A percentile compares a stretch with the other conserved stretches of the same genome.
These are phyloP conservation scores for Sporopachydermia quercuum DNA, from an alignment of 805 yeast species.

Conservation along the genomic window DNA sequence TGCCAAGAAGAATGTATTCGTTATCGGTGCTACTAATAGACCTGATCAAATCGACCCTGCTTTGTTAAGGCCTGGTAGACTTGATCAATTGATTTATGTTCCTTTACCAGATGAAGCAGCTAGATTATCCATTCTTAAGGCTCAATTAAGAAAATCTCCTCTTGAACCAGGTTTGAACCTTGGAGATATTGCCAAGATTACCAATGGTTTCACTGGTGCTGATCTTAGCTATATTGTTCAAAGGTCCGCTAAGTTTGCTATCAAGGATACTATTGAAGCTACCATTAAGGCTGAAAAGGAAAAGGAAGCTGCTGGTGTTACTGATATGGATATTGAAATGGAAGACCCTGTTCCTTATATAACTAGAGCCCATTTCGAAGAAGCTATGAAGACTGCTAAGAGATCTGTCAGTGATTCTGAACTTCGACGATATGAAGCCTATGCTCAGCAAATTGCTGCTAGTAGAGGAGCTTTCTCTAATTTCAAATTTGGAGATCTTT, in stretches of 20 bases:
- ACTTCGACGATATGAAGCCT: conserved; percentile 96
- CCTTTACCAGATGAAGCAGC: conserved; percentile 96
- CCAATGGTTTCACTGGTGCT: conserved; percentile 99
- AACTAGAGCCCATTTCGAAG: conserved; percentile 88
- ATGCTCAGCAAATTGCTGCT: conserved; percentile 90
- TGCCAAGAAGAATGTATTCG: conserved; percentile 96
- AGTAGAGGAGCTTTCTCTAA: conserved; percentile 90
- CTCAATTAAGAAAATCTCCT: conserved; percentile 97
- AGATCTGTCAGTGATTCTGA: conserved; percentile 96
- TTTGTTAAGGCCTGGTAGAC: conserved; percentile 95
- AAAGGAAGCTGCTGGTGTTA: conserved; percentile 28
- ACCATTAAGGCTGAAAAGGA: conserved; percentile 32
- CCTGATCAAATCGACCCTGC: conserved; percentile 99
- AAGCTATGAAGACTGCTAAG: conserved; percentile 98
- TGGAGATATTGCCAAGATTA: conserved; percentile 75
- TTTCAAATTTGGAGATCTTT: conserved; percentile 61
- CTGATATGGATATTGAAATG: conserved; percentile 18
- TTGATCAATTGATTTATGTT: conserved; percentile 95
- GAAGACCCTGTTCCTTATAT: conserved; percentile 94
- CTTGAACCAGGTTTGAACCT: conserved; percentile 93
- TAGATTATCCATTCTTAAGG: conserved; percentile 81
- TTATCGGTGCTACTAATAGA: conserved; percentile 98
- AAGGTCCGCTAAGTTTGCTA: conserved; percentile 97
- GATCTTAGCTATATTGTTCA: conserved; percentile 94
- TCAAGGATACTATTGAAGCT: conserved; percentile 94